Percentiles rank a stretch among this genome's conserved stretches.
These are phyloP conservation scores for Fusarium fujikuroi DNA, from an alignment of 2,329 filamentous ascomycete genomes.

Conservation along the genomic window DNA sequence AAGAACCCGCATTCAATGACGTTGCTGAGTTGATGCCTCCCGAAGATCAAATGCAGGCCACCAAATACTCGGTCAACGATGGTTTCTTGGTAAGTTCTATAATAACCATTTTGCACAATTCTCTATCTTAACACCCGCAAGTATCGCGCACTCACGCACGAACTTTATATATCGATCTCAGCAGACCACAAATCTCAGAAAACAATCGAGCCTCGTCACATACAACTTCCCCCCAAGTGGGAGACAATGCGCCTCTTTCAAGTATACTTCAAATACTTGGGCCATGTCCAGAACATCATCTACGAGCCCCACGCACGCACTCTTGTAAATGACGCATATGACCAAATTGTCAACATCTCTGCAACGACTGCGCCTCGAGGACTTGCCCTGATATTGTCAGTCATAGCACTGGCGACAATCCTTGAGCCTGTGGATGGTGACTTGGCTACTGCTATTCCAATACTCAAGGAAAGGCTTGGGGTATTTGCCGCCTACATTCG, in stretches of 20 bases:
- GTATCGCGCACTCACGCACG: not conserved
- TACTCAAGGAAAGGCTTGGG: not conserved
- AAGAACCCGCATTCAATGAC: too few species aligned
- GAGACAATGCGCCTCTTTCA: not conserved
- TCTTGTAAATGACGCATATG: not conserved
- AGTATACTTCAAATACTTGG: not conserved
- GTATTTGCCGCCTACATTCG: not conserved
- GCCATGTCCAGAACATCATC: not conserved
- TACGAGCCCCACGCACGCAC: not conserved
- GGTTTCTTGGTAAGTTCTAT: not conserved
- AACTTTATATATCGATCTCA: not conserved
- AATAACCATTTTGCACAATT: rapidly evolving
- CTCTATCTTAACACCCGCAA: rapidly evolving
- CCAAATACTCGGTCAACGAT: not conserved
- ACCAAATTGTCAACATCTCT: not conserved
- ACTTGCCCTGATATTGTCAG: not conserved
- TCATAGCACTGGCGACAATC: not conserved
- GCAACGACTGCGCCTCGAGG: not conserved
- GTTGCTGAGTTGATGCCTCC: not conserved
- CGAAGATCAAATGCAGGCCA: not conserved
- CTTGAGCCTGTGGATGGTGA: not conserved
- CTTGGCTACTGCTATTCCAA: not conserved
- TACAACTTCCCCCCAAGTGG: not conserved
- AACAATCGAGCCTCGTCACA: not conserved
- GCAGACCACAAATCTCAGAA: not conserved